Base-by-base conservation (phyloP, 179 eudicot species). In the Vitellaria paradoxa region DNA sequence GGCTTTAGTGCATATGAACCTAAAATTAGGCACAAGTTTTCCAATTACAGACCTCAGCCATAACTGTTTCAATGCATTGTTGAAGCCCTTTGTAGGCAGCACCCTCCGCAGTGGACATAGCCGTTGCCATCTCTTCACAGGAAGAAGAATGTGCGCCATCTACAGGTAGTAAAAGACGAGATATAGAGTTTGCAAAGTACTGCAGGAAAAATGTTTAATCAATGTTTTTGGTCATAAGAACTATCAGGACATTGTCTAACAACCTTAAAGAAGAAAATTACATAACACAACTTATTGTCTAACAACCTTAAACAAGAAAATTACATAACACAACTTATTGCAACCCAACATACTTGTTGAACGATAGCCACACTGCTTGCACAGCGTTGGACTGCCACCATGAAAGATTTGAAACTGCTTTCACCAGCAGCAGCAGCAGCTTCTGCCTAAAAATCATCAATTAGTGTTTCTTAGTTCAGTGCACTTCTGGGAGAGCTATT, bases 401-500 rank as follows among this genome's bases (percentile, higher is more conserved):
- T 94, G 85, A 96, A 94, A 76, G 99, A 88, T 85, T 89, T 92
- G 79, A 96, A 96, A 86, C 98, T 94, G 89, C 97, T 94, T 91
- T 96, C 98, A 74, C 99, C 97, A 69, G 97, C 98, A 50, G 99
- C 97, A 55, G 99, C 98, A 55, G 99, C 98, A 81, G 98, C 98
- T 88, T 96, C 99, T 68, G 98, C 99, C 99, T 96, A 75, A 72
- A 83, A 47, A 81, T 21, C 20, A 80, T 63, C 81, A 71, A 78
- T 72, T 13, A 46, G 72, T 21, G 15, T 60, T 65, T 81, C 60
- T 73, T 72, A 65, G 14, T 18, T 68, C 37, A 46, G 49, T 46
- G 40, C 26, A 68, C 7, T 66, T 67, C 18, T 42, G n/a, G 73
- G 42, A 10, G n/a, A 55, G 6, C 55, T 72, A 65, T 40, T 52